These are phyloP conservation scores for Senna tora DNA, from an alignment of 306 rosid species.

Conservation along the genomic window DNA sequence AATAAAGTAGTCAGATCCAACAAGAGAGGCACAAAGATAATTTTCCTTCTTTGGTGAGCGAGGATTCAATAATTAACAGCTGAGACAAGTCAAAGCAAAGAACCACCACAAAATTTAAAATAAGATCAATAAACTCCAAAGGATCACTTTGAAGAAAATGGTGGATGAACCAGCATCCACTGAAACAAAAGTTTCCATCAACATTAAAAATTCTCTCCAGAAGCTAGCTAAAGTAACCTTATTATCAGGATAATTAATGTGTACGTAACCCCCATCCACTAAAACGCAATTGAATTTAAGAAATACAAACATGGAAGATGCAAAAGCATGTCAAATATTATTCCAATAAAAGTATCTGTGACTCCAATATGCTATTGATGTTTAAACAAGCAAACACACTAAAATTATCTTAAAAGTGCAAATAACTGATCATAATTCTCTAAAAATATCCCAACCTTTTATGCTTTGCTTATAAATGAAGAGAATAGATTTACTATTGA, in stretches of 20 bases:
- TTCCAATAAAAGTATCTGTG: neutral
- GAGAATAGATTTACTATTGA: conserved; percentile 5
- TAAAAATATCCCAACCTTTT: neutral
- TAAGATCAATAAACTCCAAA: neutral
- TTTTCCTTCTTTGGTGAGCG: neutral
- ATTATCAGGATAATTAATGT: neutral
- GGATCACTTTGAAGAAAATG: conserved; percentile 4
- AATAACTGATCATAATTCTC: conserved; percentile 6
- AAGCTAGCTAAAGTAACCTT: neutral
- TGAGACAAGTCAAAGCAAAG: neutral
- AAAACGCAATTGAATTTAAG: neutral
- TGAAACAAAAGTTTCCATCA: neutral
- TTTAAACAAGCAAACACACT: neutral
- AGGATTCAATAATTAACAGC: neutral
- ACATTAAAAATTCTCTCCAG: neutral
- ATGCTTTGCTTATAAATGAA: neutral
- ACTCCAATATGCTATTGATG: neutral
- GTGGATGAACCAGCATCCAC: neutral
- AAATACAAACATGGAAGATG: neutral
- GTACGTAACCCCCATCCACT: neutral
- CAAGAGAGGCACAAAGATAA: neutral
- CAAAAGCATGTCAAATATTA: neutral
- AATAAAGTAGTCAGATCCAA: neutral
- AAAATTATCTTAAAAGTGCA: neutral
- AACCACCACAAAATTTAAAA: neutral